These are phyloP conservation scores for Salix exigua DNA, from an alignment of 345 rosid species.

Conservation along the genomic window DNA sequence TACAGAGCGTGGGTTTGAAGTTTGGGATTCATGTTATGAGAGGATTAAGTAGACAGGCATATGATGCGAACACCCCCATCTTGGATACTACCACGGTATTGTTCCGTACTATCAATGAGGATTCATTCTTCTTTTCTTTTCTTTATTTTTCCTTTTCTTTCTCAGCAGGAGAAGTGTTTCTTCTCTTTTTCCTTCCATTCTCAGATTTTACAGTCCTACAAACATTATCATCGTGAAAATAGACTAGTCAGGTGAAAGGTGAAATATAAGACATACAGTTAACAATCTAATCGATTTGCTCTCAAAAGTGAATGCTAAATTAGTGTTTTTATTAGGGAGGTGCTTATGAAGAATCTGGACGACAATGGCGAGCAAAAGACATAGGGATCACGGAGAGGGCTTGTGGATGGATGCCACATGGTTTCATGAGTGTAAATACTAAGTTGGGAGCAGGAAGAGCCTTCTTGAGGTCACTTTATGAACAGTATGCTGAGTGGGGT, in stretches of 20 bases:
- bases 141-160: too few relatives aligned
- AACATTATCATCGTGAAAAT: not conserved
- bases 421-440: constrained; percentile 87
- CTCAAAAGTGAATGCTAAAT: not conserved
- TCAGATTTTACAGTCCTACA: too few relatives aligned
- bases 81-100: constrained; percentile 54
- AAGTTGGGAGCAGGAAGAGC: constrained; percentile 72
- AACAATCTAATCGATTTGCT: not conserved
- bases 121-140: not conserved
- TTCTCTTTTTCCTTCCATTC: not conserved
- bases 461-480: constrained; percentile 78
- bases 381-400: constrained; percentile 78
- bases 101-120: not conserved
- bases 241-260: not conserved
- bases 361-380: constrained; percentile 68
- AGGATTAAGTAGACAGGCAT: constrained; percentile 89
- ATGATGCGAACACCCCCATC: constrained; percentile 71
- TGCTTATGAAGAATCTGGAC: constrained; percentile 53
- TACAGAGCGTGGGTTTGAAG: constrained; percentile 81
- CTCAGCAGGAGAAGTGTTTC: not conserved
- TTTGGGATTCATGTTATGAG: constrained; percentile 94
- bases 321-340: constrained; percentile 42
- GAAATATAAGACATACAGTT: not conserved
- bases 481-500: constrained; percentile 88
- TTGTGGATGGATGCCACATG: constrained; percentile 88